Evolutionary conservation across 1,284 basidiomycete genomes (phyloP).

Genomic region (Ustilago lituana): DNA sequence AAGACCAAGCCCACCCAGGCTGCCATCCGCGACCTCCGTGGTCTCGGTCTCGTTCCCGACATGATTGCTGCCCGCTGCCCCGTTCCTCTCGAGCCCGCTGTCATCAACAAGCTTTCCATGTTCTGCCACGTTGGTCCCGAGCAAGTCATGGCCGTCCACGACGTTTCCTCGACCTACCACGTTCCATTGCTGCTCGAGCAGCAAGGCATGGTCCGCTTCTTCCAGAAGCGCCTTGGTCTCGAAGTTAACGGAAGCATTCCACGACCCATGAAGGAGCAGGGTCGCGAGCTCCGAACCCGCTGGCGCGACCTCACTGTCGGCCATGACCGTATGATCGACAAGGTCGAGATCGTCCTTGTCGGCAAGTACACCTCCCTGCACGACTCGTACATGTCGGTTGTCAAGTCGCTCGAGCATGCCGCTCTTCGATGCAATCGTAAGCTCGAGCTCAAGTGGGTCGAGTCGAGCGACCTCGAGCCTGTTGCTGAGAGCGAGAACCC

Average conservation of each 20-base stretch:
- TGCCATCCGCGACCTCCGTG: slow-evolving; percentile 91
- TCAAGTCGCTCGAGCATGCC: slow-evolving; percentile 96
- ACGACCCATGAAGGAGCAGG: slow-evolving; percentile 73
- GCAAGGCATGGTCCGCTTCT: slow-evolving; percentile 88
- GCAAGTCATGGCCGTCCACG: slow-evolving; percentile 96
- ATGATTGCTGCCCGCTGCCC: slow-evolving; percentile 89
- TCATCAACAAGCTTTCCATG: slow-evolving; percentile 97
- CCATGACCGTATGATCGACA: slow-evolving; percentile 90
- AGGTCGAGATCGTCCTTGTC: slow-evolving; percentile 88
- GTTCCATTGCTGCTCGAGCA: slow-evolving; percentile 91
- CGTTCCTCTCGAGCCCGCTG: slow-evolving; percentile 77
- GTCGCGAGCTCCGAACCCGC: slow-evolving; percentile 75
- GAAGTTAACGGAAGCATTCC: slow-evolving; percentile 73
- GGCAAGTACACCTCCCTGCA: slow-evolving; percentile 98
- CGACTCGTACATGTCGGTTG: slow-evolving; percentile 98
- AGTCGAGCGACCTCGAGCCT: slow-evolving; percentile 91
- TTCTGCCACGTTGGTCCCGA: slow-evolving; percentile 95
- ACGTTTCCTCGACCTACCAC: slow-evolving; percentile 96
- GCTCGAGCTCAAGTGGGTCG: slow-evolving; percentile 77
- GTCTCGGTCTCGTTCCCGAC: slow-evolving; percentile 91
- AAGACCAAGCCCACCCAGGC: slow-evolving; percentile 99
- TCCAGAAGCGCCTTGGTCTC: slow-evolving; percentile 83
- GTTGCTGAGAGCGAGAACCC: slow-evolving; percentile 81
- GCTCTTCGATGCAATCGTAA: slow-evolving; percentile 89
- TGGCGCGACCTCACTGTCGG: slow-evolving; percentile 88